Percentiles rank a stretch among this genome's conserved stretches.
phyloP scores from a whole-genome alignment of 768 basidiomycete genomes.

The Boletus rubropictus region DNA sequence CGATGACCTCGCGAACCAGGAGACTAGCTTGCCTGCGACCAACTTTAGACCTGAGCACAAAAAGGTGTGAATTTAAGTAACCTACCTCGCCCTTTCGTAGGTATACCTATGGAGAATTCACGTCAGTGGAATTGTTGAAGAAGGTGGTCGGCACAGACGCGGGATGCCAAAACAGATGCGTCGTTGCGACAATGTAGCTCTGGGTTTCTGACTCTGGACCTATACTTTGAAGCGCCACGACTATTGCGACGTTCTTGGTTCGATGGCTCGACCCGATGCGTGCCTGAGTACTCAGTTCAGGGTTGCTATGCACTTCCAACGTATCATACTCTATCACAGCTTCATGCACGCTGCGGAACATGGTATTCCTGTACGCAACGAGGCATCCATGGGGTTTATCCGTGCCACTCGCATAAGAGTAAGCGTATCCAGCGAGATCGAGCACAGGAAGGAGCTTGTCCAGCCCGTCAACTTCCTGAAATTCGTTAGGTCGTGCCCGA shows the following conservation, averaged over 20 bases:
- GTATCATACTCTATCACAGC: slow-evolving; percentile 65
- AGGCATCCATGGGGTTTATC: slow-evolving; percentile 84
- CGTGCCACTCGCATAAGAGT: slow-evolving; percentile 63
- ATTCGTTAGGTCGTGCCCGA: background rate
- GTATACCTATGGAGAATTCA: slow-evolving; percentile 32
- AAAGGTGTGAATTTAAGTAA: background rate
- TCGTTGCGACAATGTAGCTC: slow-evolving; percentile 78
- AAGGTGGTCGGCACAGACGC: slow-evolving; percentile 40
- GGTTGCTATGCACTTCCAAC: slow-evolving; percentile 43
- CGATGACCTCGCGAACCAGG: slow-evolving; percentile 55
- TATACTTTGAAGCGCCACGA: slow-evolving; percentile 58
- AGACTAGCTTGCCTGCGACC: slow-evolving; percentile 66
- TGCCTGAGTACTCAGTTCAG: slow-evolving; percentile 24
- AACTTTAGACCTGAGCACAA: background rate
- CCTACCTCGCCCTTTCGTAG: slow-evolving; percentile 80
- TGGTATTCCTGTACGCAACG: slow-evolving; percentile 58
- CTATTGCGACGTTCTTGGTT: slow-evolving; percentile 76
- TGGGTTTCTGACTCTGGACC: slow-evolving; percentile 28
- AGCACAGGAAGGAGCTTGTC: slow-evolving; percentile 67
- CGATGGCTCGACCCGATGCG: slow-evolving; percentile 55
- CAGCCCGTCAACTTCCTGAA: slow-evolving; percentile 82
- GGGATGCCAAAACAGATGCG: slow-evolving; percentile 96
- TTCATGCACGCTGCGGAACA: slow-evolving; percentile 44
- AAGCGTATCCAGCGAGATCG: slow-evolving; percentile 55
- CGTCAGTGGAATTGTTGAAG: background rate